A percentile compares a stretch with the other conserved stretches of the same genome.
These are phyloP conservation scores for Friedmanniomyces endolithicus DNA, from an alignment of 495 filamentous ascomycete genomes.

Conservation along the genomic window DNA sequence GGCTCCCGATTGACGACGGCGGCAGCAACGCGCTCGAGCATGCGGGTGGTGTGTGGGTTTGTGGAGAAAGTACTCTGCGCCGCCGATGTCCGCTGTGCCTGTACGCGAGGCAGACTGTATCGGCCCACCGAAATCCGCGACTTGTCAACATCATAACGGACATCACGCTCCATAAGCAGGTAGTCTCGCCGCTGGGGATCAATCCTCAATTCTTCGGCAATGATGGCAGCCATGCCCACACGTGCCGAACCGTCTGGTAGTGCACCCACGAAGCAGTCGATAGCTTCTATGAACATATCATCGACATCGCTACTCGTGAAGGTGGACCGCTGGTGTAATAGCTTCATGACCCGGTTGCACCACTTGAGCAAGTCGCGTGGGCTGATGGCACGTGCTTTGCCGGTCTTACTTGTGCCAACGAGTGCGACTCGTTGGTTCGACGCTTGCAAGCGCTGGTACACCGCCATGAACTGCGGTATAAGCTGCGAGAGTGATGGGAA, in stretches of 20 bases:
- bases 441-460: conserved; percentile 55
- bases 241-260: conserved; percentile 55
- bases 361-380: conserved; percentile 83
- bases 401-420: conserved; percentile 41
- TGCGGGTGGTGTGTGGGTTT: conserved; percentile 54
- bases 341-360: conserved; percentile 56
- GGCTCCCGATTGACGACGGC: conserved; percentile 76
- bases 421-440: conserved; percentile 40
- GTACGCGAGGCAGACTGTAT: conserved; percentile 4
- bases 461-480: conserved; percentile 55
- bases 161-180: conserved; percentile 23
- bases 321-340: conserved; percentile 44
- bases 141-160: conserved; percentile 46
- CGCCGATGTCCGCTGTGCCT: background rate
- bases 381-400: conserved; percentile 47
- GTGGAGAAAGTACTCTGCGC: conserved; percentile 49
- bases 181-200: conserved; percentile 58
- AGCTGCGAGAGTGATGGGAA: conserved; percentile 60
- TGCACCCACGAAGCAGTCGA: conserved; percentile 76
- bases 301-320: conserved; percentile 68
- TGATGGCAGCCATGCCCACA: conserved; percentile 46
- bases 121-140: conserved; percentile 31
- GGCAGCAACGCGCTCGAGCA: conserved; percentile 75
- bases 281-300: conserved; percentile 77
- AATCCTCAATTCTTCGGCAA: conserved; percentile 76